phyloP scores from a whole-genome alignment of 495 filamentous ascomycete species.

The Neurospora discreta region DNA sequence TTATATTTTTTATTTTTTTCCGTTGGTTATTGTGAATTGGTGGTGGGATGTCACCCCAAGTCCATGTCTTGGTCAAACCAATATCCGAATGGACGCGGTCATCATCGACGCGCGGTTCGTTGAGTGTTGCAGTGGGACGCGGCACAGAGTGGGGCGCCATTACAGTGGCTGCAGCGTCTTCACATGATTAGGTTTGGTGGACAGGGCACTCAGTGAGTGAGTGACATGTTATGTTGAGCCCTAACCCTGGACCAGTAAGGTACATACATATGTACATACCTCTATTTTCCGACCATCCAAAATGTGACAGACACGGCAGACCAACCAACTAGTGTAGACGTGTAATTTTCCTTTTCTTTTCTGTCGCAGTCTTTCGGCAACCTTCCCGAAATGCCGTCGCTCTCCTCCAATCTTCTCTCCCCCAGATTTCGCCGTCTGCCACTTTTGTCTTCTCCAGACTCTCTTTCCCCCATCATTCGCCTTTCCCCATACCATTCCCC shows the following conservation, averaged over 20 bases:
- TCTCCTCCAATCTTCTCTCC: neutral
- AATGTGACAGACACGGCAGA: neutral
- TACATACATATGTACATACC: no score
- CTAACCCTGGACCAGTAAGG: neutral
- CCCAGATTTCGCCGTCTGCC: neutral
- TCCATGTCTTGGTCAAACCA: neutral
- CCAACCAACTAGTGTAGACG: no score
- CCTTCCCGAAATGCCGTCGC: neutral
- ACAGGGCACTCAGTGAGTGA: no score
- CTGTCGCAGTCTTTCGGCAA: neutral
- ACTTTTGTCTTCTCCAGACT: neutral
- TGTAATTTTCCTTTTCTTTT: no score
- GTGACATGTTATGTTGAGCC: neutral
- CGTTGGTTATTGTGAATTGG: conserved; percentile 1
- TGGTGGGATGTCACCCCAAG: conserved; percentile 12
- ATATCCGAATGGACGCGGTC: neutral
- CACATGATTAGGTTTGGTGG: no score
- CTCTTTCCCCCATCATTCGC: neutral
- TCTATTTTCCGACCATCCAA: no score
- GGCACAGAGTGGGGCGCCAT: neutral
- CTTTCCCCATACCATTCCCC: neutral
- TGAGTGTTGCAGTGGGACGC: neutral
- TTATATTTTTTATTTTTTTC: no score
- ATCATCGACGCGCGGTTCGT: neutral
- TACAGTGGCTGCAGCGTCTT: neutral